Conservation (phyloP, 805 yeast genomes). For the Ogataea methanolica region DNA sequence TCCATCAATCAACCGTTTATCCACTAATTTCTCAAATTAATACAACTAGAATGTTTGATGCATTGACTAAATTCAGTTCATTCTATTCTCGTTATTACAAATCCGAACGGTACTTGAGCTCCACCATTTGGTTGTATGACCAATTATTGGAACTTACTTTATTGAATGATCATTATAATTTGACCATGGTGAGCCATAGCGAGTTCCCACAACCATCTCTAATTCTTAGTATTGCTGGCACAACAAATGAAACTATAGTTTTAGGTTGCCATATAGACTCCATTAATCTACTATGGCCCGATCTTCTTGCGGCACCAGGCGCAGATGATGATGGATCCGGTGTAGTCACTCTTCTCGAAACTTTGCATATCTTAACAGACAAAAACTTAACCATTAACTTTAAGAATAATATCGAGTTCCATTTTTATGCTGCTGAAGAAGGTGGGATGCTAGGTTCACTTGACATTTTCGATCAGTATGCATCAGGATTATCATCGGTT, state of each 20-base stretch:
- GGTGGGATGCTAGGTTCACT: slow-evolving; percentile 85
- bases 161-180: slow-evolving; percentile 7
- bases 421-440: slow-evolving; percentile 92
- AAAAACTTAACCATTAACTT: slow-evolving; percentile 11
- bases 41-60: slow-evolving; percentile 6
- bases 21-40: slow-evolving; percentile 6
- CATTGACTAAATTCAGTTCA: slow-evolving; percentile 11
- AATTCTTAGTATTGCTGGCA: slow-evolving; percentile 10
- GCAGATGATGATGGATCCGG: slow-evolving; percentile 95
- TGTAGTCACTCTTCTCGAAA: slow-evolving; percentile 71
- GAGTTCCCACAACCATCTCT: slow-evolving; percentile 19
- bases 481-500: slow-evolving; percentile 25
- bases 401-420: slow-evolving; percentile 78
- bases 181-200: slow-evolving; percentile 11
- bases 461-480: slow-evolving; percentile 62
- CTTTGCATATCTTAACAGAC: slow-evolving; percentile 32
- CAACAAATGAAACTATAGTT: slow-evolving; percentile 41
- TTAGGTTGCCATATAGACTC: slow-evolving; percentile 89
- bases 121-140: slow-evolving; percentile 66
- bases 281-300: slow-evolving; percentile 67
- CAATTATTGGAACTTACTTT: slow-evolving; percentile 3
- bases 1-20: slow-evolving; percentile 36
- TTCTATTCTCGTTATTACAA: slow-evolving; percentile 72
- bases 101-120: slow-evolving; percentile 60
- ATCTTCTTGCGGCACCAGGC: slow-evolving; percentile 77